Evolutionary conservation across 1,284 basidiomycete genomes (phyloP).

Genomic region (Ganoderma meredithae): DNA sequence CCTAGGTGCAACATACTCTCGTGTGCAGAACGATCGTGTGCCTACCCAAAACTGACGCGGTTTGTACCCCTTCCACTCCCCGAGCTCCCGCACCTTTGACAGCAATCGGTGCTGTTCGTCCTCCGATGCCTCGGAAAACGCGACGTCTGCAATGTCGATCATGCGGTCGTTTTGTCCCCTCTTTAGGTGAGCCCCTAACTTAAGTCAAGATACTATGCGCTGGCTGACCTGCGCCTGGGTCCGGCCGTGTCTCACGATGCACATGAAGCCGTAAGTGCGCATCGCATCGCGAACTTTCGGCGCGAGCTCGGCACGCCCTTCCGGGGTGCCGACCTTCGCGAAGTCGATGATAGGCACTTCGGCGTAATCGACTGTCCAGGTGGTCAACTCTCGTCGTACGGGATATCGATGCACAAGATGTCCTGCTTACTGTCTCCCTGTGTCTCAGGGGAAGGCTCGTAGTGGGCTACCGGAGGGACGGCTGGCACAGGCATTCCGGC

Average conservation of each 20-base stretch:
- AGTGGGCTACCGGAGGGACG: constrained; percentile 31
- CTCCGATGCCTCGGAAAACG: constrained; percentile 57
- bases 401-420: too few relatives aligned
- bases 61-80: constrained; percentile 70
- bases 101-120: constrained; percentile 65
- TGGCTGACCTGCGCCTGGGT: constrained; percentile 49
- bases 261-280: constrained; percentile 69
- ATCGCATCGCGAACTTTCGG: constrained; percentile 64
- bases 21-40: constrained; percentile 3
- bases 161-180: constrained; percentile 47
- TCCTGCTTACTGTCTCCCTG: constrained; percentile 34
- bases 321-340: constrained; percentile 54
- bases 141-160: constrained; percentile 70
- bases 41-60: constrained; percentile 60
- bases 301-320: constrained; percentile 49
- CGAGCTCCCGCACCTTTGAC: constrained; percentile 52
- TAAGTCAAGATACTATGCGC: too few relatives aligned
- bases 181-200: too few relatives aligned
- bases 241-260: constrained; percentile 66
- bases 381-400: too few relatives aligned
- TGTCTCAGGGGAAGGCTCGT: constrained; percentile 34
- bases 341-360: constrained; percentile 75
- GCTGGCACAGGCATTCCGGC: constrained; percentile 22
- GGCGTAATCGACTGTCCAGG: constrained; percentile 65
- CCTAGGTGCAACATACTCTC: too few relatives aligned